phyloP scores from a whole-genome alignment of 2,329 filamentous ascomycete species.

The Beauveria pseudobassiana region DNA sequence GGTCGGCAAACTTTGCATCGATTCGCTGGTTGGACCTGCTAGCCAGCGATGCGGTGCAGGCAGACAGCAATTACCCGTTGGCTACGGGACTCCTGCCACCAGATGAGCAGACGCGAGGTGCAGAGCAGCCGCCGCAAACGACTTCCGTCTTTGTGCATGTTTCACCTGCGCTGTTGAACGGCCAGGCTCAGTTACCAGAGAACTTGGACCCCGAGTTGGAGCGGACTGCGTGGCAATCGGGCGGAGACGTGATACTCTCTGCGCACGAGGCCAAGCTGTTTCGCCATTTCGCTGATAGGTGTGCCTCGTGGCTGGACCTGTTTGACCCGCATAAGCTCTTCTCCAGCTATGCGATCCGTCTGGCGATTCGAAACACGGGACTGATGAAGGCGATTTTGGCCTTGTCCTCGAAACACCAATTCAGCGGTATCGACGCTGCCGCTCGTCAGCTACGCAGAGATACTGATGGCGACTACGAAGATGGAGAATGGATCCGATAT shows the following conservation, averaged over 20 bases:
- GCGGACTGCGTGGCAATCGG: slow-evolving; percentile 21
- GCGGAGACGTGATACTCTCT: slow-evolving; percentile 17
- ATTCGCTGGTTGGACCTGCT: slow-evolving; percentile 17
- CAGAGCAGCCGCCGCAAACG: neutral
- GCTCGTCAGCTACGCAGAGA: neutral
- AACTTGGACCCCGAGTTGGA: slow-evolving; percentile 15
- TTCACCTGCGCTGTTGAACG: slow-evolving; percentile 5
- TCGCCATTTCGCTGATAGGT: slow-evolving; percentile 22
- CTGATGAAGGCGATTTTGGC: slow-evolving; percentile 49
- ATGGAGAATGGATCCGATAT: slow-evolving; percentile 26
- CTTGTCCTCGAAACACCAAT: slow-evolving; percentile 40
- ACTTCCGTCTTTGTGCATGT: slow-evolving; percentile 5
- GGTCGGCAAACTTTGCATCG: slow-evolving; percentile 20
- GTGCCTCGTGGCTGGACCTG: slow-evolving; percentile 12
- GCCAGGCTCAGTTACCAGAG: slow-evolving; percentile 4
- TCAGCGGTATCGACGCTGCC: neutral
- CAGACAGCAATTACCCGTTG: slow-evolving; percentile 23
- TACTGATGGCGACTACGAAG: slow-evolving; percentile 29
- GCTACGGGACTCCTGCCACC: slow-evolving; percentile 12
- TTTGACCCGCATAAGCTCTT: slow-evolving; percentile 13
- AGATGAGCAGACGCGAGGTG: neutral
- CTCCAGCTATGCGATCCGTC: slow-evolving; percentile 12
- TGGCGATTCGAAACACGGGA: slow-evolving; percentile 37
- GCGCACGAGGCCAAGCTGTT: slow-evolving; percentile 22
- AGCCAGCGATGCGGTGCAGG: slow-evolving; percentile 16